Conservation (phyloP, 306 rosid genomes). For the Benincasa hispida region DNA sequence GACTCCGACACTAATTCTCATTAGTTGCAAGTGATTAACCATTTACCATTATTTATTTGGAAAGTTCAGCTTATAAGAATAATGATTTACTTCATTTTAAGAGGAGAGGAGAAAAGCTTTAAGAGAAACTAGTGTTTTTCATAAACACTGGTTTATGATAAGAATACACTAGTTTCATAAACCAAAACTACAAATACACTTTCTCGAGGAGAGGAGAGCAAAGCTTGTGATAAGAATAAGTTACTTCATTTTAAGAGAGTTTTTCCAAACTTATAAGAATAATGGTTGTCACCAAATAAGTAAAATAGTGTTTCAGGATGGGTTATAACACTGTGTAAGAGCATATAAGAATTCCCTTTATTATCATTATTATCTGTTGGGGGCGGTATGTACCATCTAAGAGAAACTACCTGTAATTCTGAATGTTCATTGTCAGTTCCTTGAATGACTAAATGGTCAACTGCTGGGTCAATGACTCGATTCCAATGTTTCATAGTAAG, state of each 20-base stretch:
- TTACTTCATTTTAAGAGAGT: not conserved
- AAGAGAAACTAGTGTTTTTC: too few relatives aligned
- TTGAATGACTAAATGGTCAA: conserved; percentile 78
- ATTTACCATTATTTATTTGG: too few relatives aligned
- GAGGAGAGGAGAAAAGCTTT: too few relatives aligned
- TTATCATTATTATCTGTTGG: too few relatives aligned
- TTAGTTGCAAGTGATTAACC: too few relatives aligned
- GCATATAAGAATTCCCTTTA: too few relatives aligned
- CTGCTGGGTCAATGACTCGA: conserved; percentile 63
- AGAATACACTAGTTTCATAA: too few relatives aligned
- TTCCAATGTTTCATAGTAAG: conserved; percentile 96
- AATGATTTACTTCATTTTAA: too few relatives aligned
- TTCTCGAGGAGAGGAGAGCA: not conserved
- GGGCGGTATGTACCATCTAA: not conserved
- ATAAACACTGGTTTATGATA: too few relatives aligned
- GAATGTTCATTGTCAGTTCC: conserved; percentile 62
- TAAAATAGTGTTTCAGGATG: not conserved
- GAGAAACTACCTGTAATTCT: conserved; percentile 72
- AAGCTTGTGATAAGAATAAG: not conserved
- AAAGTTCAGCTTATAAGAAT: too few relatives aligned
- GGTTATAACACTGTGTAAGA: not conserved
- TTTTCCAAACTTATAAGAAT: not conserved
- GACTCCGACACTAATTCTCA: too few relatives aligned
- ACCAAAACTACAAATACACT: not conserved
- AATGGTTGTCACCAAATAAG: not conserved